Evolutionary conservation across 2,329 filamentous ascomycete genomes (phyloP), one percentile per base, ranked within the genome.

Genomic region (Aspergillus versicolor): DNA sequence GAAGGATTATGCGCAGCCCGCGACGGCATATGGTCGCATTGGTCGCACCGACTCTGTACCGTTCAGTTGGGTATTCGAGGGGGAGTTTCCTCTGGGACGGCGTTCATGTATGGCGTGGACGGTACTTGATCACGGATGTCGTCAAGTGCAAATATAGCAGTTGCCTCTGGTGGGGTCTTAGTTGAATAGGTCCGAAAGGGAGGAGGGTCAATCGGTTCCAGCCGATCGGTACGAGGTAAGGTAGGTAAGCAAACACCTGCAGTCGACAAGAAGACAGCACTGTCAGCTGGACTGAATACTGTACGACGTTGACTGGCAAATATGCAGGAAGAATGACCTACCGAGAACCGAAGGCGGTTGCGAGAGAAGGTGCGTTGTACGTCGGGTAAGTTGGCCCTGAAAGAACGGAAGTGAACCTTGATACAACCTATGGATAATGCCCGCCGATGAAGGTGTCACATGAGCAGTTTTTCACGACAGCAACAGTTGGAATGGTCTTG

Each of bases 11-110:
- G 70, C 60, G 67, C 65, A 59, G 65, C 63, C 64, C 65, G 67
- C 61, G 72, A 67, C 65, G 72, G 68, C 68, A 79, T 76, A 67
- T 70, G 62, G 65, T 69, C 70, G 59, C 68, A 69, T 71, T 61
- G 54, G 62, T 55, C 51, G 40, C 41, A 30, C 22, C 55, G 45
- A 56, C 49, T 24, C 9, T 32, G 30, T 32, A 34, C 41, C 13
- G 38, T 17, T 49, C 27, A 46, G 34, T 40, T 22, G 44, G 24
- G 41, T 43, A 24, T 49, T 34, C 2, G 37, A 19, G n/a, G 41
- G 19, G 5, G 32, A n/a, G 15, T n/a, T 13, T 24, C 21, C 43
- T 17, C 11, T 12, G 5, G 40, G 27, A 21, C 3, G 5, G 22
- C n/a, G 24, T 17, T 32, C 17, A 34, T 32, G 30, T 44, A 44